phyloP scores from a whole-genome alignment of 768 basidiomycete species.

The Gautieria morchelliformis region DNA sequence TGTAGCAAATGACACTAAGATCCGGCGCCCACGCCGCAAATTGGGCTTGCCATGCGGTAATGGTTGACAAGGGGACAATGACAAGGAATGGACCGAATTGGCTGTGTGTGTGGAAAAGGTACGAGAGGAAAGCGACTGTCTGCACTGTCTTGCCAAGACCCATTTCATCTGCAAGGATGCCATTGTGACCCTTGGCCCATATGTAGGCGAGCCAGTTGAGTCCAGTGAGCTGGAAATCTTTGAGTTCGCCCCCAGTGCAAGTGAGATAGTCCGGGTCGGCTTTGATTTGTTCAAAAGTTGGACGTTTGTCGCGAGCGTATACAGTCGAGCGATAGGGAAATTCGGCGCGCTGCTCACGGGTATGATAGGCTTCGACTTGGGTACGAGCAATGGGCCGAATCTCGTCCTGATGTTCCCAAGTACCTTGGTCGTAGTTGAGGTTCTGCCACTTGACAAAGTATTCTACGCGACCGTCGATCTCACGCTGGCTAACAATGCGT shows the following conservation, averaged over 20 bases:
- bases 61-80: conserved; percentile 95
- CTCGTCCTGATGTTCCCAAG: conserved; percentile 85
- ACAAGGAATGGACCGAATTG: conserved; percentile 97
- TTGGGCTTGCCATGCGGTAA: conserved; percentile 96
- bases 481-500: conserved; percentile 74
- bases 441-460: conserved; percentile 98
- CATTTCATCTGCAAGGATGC: conserved; percentile 99
- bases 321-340: conserved; percentile 78
- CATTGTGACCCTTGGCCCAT: conserved; percentile 92
- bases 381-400: conserved; percentile 68
- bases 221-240: conserved; percentile 97
- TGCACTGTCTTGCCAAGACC: conserved; percentile 99
- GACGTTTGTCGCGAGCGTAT: conserved; percentile 61
- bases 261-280: conserved; percentile 83
- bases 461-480: conserved; percentile 51
- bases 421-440: conserved; percentile 88
- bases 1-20: conserved; percentile 94
- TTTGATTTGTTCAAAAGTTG: conserved; percentile 70
- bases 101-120: conserved; percentile 82
- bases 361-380: conserved; percentile 71
- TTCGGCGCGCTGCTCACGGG: conserved; percentile 64
- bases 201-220: conserved; percentile 98
- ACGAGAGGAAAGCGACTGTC: conserved; percentile 90
- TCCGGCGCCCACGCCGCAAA: conserved; percentile 94
- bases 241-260: conserved; percentile 72